Conservation (phyloP, 2,329 filamentous ascomycete species). For the Penicillium sp. region DNA sequence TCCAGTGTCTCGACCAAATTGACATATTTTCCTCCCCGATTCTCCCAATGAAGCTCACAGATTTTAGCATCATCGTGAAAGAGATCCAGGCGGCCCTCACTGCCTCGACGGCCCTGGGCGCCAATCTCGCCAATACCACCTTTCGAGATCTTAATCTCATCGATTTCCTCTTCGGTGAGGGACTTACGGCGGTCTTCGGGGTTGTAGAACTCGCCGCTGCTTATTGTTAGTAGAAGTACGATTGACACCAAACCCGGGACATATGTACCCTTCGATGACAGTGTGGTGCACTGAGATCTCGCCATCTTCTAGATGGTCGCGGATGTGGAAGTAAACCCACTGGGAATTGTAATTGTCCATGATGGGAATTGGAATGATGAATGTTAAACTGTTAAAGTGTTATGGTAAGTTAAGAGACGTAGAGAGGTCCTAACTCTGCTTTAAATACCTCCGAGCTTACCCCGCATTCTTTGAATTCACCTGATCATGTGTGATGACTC, state of each 20-base stretch:
- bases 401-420: not conserved
- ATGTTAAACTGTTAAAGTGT: not conserved
- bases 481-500: constrained; percentile 12
- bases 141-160: constrained; percentile 26
- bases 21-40: constrained; percentile 19
- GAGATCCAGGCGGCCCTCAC: constrained; percentile 30
- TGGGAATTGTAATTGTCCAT: constrained; percentile 26
- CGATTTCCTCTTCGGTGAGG: constrained; percentile 28
- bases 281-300: constrained; percentile 25
- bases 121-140: constrained; percentile 30
- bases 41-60: constrained; percentile 33
- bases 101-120: constrained; percentile 29
- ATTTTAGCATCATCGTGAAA: constrained; percentile 31
- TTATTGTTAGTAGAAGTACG: constrained; percentile 3
- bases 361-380: not conserved
- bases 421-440: not conserved
- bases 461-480: constrained; percentile 2
- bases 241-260: not conserved
- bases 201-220: constrained; percentile 28
- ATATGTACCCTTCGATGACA: constrained; percentile 27
- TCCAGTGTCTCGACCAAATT: constrained; percentile 29
- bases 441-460: constrained; percentile 2
- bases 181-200: constrained; percentile 20
- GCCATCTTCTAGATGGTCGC: constrained; percentile 25
- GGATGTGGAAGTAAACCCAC: constrained; percentile 29